phyloP scores from a whole-genome alignment of 768 basidiomycete species.

The Leccinum obscurum region DNA sequence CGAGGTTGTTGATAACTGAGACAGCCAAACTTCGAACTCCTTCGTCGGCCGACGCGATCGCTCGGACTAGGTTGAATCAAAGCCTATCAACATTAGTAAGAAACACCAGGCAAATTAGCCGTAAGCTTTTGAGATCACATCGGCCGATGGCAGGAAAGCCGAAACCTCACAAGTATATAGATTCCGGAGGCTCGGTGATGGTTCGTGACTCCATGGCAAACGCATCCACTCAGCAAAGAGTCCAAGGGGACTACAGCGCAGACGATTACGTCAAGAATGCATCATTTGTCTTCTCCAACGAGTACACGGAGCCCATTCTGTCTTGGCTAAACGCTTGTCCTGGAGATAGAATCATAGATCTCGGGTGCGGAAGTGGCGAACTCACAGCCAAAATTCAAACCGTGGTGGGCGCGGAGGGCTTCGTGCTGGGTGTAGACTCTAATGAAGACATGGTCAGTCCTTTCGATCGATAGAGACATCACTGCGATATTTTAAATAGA shows the following conservation, averaged over 20 bases:
- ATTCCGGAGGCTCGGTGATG: background rate
- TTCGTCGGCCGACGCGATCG: slow-evolving; percentile 21
- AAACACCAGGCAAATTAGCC: background rate
- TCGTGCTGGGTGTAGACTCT: slow-evolving; percentile 68
- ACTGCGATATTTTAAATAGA: slow-evolving; percentile 35
- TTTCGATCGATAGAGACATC: background rate
- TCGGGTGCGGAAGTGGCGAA: slow-evolving; percentile 86
- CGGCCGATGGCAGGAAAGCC: slow-evolving; percentile 25
- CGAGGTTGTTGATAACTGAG: background rate
- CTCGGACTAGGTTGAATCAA: background rate
- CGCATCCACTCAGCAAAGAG: background rate
- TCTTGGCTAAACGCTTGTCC: slow-evolving; percentile 58
- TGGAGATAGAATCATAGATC: slow-evolving; percentile 71
- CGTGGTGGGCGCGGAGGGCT: slow-evolving; percentile 50
- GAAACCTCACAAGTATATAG: slow-evolving; percentile 15
- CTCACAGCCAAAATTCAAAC: slow-evolving; percentile 59
- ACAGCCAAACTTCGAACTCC: slow-evolving; percentile 5
- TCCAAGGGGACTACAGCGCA: slow-evolving; percentile 55
- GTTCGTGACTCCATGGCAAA: slow-evolving; percentile 11
- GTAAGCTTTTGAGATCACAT: background rate
- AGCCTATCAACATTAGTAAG: no score
- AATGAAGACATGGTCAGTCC: slow-evolving; percentile 69
- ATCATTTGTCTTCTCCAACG: slow-evolving; percentile 62
- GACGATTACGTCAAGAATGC: slow-evolving; percentile 61
- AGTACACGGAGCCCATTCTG: slow-evolving; percentile 53